A percentile compares a stretch with the other conserved stretches of the same genome.
phyloP scores from a whole-genome alignment of 2,329 filamentous ascomycete genomes.

The Leptographium lundbergii region DNA sequence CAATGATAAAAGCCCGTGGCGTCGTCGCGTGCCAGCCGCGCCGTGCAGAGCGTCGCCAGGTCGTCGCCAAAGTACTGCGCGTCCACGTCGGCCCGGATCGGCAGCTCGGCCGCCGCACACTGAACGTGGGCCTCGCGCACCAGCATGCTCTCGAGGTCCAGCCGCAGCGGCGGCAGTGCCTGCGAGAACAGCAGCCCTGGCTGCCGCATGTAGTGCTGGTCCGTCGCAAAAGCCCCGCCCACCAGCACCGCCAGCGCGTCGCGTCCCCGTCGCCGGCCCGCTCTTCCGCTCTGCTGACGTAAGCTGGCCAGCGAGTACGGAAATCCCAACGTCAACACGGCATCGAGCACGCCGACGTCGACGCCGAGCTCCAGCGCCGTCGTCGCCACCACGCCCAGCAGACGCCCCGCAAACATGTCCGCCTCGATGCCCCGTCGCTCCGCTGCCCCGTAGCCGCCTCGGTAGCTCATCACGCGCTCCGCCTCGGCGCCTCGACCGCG shows the following conservation, averaged over 20 bases:
- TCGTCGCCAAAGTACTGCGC: conserved; percentile 65
- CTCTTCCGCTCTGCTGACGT: conserved; percentile 85
- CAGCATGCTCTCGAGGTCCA: conserved; percentile 85
- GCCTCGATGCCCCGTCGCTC: conserved; percentile 79
- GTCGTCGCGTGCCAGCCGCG: conserved; percentile 61
- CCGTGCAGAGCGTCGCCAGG: conserved; percentile 56
- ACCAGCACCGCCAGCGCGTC: conserved; percentile 86
- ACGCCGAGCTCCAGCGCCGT: conserved; percentile 88
- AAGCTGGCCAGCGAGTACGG: conserved; percentile 93
- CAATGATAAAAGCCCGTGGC: conserved; percentile 74
- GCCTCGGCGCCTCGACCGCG: conserved; percentile 63
- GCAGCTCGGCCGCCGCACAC: conserved; percentile 91
- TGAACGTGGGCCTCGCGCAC: conserved; percentile 90
- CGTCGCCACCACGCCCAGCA: conserved; percentile 87
- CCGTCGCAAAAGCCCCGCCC: conserved; percentile 78
- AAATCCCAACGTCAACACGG: conserved; percentile 87
- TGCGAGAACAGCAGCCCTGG: conserved; percentile 88
- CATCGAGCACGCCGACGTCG: conserved; percentile 88
- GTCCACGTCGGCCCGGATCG: conserved; percentile 69
- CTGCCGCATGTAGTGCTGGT: conserved; percentile 96
- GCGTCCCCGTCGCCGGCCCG: conserved; percentile 79
- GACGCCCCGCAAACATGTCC: conserved; percentile 93
- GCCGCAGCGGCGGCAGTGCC: conserved; percentile 77
- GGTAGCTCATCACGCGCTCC: conserved; percentile 82
- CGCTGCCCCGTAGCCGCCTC: conserved; percentile 86